Conservation (phyloP, 2,329 filamentous ascomycete species). For the Microdochium nivale region DNA sequence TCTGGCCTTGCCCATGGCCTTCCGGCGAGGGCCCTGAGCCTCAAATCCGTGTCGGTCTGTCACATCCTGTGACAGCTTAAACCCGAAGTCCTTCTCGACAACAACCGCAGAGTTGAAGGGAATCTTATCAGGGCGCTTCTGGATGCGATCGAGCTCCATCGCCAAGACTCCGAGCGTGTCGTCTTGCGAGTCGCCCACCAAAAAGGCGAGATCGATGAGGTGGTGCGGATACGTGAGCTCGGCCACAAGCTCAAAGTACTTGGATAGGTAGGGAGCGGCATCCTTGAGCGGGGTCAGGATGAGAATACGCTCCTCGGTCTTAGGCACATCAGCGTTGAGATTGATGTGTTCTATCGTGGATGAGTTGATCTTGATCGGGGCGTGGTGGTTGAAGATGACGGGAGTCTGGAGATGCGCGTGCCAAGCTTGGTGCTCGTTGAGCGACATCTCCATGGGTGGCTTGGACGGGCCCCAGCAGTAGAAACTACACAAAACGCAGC, state of each 20-base stretch:
- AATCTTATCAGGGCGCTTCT: constrained; percentile 68
- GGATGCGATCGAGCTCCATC: constrained; percentile 79
- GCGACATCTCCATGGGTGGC: constrained; percentile 90
- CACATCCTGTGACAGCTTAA: constrained; percentile 67
- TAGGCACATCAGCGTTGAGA: constrained; percentile 78
- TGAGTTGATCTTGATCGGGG: constrained; percentile 75
- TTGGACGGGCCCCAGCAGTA: constrained; percentile 95
- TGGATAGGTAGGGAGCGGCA: constrained; percentile 69
- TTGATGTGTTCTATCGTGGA: constrained; percentile 71
- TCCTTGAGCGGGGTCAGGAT: constrained; percentile 92
- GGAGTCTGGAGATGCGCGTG: constrained; percentile 82
- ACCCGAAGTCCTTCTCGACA: constrained; percentile 85
- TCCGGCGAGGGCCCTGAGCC: constrained; percentile 83
- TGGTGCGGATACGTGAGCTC: constrained; percentile 90
- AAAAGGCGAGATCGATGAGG: constrained; percentile 89
- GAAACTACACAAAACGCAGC: constrained; percentile 52
- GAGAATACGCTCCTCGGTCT: constrained; percentile 74
- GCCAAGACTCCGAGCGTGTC: constrained; percentile 84
- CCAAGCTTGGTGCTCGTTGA: constrained; percentile 88
- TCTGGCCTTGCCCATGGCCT: constrained; percentile 79
- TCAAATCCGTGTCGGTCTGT: constrained; percentile 77
- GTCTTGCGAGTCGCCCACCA: constrained; percentile 85
- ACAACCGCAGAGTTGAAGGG: constrained; percentile 81
- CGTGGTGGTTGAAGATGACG: constrained; percentile 93
- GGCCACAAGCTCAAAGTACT: constrained; percentile 88